These are phyloP conservation scores for Phyllosticta ampelicida DNA, from an alignment of 2,329 filamentous ascomycete species.

Conservation along the genomic window DNA sequence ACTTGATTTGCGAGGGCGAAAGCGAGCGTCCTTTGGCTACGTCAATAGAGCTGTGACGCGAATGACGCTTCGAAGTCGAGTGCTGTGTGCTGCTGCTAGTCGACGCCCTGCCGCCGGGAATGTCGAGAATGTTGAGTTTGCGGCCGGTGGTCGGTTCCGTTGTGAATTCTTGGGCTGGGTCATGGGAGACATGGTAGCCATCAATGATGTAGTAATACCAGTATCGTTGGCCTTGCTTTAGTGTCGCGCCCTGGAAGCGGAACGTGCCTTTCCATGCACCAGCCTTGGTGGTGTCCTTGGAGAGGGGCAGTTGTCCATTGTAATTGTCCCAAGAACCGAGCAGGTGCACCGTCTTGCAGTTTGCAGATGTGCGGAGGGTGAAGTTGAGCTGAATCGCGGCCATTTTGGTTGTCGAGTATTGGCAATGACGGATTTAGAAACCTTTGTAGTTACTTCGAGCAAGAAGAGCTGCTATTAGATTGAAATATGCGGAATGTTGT, in stretches of 20 bases:
- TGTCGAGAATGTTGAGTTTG: conserved; percentile 94
- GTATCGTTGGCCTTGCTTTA: conserved; percentile 85
- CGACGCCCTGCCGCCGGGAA: conserved; percentile 48
- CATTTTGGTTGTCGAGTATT: conserved; percentile 44
- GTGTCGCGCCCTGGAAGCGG: conserved; percentile 78
- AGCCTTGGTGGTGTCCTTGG: conserved; percentile 80
- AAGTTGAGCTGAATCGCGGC: conserved; percentile 90
- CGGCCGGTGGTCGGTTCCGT: conserved; percentile 94
- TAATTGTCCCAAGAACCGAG: conserved; percentile 99
- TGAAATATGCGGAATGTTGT: conserved; percentile 1
- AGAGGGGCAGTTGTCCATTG: conserved; percentile 83
- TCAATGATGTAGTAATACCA: conserved; percentile 99
- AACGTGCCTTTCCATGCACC: conserved; percentile 95
- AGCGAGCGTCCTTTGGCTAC: conserved; percentile 82
- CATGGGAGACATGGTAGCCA: conserved; percentile 95
- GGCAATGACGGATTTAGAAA: conserved; percentile 12
- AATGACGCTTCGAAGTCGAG: conserved; percentile 36
- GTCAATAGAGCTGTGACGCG: conserved; percentile 48
- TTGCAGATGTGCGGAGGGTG: conserved; percentile 86
- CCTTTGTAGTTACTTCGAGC: conserved; percentile 12
- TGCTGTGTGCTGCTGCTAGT: conserved; percentile 18
- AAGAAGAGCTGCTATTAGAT: conserved; percentile 12
- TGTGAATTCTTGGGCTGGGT: conserved; percentile 79
- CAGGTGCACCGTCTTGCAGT: conserved; percentile 94
- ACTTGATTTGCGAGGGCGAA: conserved; percentile 79